Evolutionary conservation across 805 yeast species (phyloP), one percentile per base, ranked within the genome.

Genomic region (Candida ponderosae): DNA sequence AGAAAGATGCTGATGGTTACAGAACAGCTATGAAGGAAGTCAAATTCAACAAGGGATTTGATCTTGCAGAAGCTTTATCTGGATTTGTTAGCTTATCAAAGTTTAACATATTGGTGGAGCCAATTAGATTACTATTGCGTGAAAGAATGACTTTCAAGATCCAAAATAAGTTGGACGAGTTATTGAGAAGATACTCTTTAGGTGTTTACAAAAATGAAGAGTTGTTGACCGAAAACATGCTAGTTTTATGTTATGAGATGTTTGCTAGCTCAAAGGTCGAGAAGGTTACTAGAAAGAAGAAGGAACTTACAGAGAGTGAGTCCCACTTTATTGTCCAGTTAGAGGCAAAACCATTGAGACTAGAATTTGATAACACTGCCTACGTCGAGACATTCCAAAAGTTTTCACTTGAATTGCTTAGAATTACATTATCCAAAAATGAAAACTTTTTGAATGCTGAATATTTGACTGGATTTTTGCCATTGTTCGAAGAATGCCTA

Each of bases 1-100:
- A 93, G 52, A 90, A 93, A 55, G 97, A 93, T 45, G 89, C 93
- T 5, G 97, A 88, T 43, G 96, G 88, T 16, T 90, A 93, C 52
- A 74, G 74, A 36, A 79, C 85, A 23, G 78, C 80, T 43, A 84
- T 88, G 78, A 84, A 82, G 49, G 98, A 90, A 64, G 90, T 93
- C 27, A 89, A 87, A 55, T 80, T 77, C 45, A 86, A 85, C 53
- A 87, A 87, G 61, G 81, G 95, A 65, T 83, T 65, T 53, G 97
- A 93, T 48, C 76, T 93, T 5, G 94, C 81, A 20, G 95, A 89
- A 59, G 63, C 87, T 16, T 53, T 90, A 33, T 72, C 95, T 0
- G 59, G 76, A 14, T 76, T 77, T 50, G 72, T 90, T 27, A 64
- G 73, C 14, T 63, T 88, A 40, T 58, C 68, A 5, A 58, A 63